A percentile compares a stretch with the other conserved stretches of the same genome.
Conservation (phyloP, 2,329 filamentous ascomycete species). For the Pyrenophora graminea region DNA sequence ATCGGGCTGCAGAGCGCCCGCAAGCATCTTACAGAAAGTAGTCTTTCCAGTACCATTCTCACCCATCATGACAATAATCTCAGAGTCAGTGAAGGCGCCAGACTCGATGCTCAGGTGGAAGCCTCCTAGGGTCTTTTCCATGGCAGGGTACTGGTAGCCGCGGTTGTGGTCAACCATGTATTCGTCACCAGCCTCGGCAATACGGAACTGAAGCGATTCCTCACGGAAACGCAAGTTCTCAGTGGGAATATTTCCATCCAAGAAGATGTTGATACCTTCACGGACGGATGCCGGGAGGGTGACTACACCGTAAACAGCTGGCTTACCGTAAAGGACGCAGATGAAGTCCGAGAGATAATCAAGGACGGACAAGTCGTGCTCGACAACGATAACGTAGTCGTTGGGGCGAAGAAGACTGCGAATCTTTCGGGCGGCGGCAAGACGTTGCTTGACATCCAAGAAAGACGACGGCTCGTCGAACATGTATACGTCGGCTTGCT, state of each 20-base stretch:
- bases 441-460: constrained; percentile 98
- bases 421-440: constrained; percentile 89
- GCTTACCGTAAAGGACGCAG: constrained; percentile 93
- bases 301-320: constrained; percentile 96
- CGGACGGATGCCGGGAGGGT: constrained; percentile 93
- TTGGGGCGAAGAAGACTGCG: constrained; percentile 85
- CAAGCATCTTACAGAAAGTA: constrained; percentile 95
- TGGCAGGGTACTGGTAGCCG: constrained; percentile 82
- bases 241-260: constrained; percentile 96
- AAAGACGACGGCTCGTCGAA: constrained; percentile 99
- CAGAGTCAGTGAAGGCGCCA: constrained; percentile 93
- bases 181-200: constrained; percentile 86
- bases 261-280: constrained; percentile 99
- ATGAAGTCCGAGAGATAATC: constrained; percentile 99
- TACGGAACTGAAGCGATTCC: constrained; percentile 93
- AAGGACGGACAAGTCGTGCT: constrained; percentile 97
- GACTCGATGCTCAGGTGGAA: constrained; percentile 83
- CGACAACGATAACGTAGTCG: constrained; percentile 97
- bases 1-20: constrained; percentile 91
- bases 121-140: constrained; percentile 89
- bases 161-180: constrained; percentile 82
- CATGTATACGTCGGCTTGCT: constrained; percentile 96
- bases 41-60: constrained; percentile 99
- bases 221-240: constrained; percentile 99
- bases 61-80: constrained; percentile 99